These are phyloP conservation scores for Malassezia caprae DNA, from an alignment of 1,284 basidiomycete species.

Conservation along the genomic window DNA sequence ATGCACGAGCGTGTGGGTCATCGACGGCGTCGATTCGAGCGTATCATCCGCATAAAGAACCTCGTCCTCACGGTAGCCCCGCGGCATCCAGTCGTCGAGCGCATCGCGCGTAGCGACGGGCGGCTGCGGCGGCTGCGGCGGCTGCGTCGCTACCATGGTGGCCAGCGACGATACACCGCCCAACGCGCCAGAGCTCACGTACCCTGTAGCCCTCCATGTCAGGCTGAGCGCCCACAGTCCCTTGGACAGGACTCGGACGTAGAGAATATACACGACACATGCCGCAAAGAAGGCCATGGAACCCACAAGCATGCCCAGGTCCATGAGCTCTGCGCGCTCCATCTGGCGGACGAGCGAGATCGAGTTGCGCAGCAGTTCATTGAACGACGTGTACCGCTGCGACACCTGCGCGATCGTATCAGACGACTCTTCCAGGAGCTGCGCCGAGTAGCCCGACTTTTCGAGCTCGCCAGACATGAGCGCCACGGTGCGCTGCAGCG, in stretches of 20 bases:
- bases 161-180: constrained; percentile 1
- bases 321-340: constrained; percentile 41
- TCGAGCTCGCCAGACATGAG: constrained; percentile 43
- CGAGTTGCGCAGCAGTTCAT: constrained; percentile 35
- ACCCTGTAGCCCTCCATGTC: background rate
- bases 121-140: background rate
- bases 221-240: constrained; percentile 18
- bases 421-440: constrained; percentile 42
- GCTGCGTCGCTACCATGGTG: background rate
- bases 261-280: constrained; percentile 41
- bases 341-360: constrained; percentile 38
- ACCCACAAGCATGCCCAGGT: constrained; percentile 27
- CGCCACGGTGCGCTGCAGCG: constrained; percentile 36
- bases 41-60: background rate
- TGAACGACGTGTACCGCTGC: constrained; percentile 36
- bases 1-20: too few relatives aligned
- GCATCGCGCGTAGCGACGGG: background rate
- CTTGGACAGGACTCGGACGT: constrained; percentile 35
- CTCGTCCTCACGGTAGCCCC: background rate
- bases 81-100: background rate
- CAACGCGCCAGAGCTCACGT: background rate
- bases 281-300: constrained; percentile 35
- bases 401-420: constrained; percentile 29
- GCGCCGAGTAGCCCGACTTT: constrained; percentile 40
- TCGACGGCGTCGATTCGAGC: too few relatives aligned